A percentile compares a stretch with the other conserved stretches of the same genome.
Conservation (phyloP, 2,329 filamentous ascomycete genomes). For the Aspergillus unguis region DNA sequence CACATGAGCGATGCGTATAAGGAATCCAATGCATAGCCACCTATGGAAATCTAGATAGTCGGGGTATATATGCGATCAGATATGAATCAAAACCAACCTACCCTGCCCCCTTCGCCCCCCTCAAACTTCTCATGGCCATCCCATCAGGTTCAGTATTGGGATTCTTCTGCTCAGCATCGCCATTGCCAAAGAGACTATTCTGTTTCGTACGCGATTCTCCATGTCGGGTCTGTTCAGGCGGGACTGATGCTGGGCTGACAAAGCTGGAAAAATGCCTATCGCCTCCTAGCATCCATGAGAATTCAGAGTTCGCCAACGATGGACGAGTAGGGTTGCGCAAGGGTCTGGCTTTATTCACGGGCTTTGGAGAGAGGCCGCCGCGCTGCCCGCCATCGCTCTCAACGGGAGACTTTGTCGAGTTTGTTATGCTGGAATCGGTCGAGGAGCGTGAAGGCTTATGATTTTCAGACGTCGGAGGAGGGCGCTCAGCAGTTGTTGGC, state of each 20-base stretch:
- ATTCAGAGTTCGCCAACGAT: conserved; percentile 46
- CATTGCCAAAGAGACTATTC: conserved; percentile 34
- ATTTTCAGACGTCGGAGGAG: not conserved
- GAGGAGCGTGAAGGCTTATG: conserved; percentile 6
- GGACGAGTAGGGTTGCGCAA: conserved; percentile 32
- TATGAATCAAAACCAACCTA: not conserved
- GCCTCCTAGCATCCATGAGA: conserved; percentile 51
- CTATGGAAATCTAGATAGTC: not conserved
- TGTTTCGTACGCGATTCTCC: conserved; percentile 30
- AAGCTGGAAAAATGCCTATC: conserved; percentile 44
- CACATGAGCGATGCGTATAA: no score
- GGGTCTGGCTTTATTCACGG: conserved; percentile 20
- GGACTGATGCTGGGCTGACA: conserved; percentile 44
- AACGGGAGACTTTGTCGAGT: conserved; percentile 11
- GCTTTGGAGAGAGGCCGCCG: conserved; percentile 4
- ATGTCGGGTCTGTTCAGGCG: conserved; percentile 43
- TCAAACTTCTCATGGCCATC: conserved; percentile 40
- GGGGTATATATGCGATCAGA: not conserved
- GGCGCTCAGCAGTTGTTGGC: not conserved
- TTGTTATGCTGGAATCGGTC: conserved; percentile 2
- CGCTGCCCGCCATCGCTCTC: conserved; percentile 7
- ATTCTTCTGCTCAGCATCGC: conserved; percentile 29
- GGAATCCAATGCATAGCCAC: not conserved
- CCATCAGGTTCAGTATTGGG: conserved; percentile 35
- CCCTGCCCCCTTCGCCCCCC: conserved; percentile 22